Percentiles rank a stretch among this genome's conserved stretches.
Conservation (phyloP, 306 rosid genomes). For the Pueraria montana region DNA sequence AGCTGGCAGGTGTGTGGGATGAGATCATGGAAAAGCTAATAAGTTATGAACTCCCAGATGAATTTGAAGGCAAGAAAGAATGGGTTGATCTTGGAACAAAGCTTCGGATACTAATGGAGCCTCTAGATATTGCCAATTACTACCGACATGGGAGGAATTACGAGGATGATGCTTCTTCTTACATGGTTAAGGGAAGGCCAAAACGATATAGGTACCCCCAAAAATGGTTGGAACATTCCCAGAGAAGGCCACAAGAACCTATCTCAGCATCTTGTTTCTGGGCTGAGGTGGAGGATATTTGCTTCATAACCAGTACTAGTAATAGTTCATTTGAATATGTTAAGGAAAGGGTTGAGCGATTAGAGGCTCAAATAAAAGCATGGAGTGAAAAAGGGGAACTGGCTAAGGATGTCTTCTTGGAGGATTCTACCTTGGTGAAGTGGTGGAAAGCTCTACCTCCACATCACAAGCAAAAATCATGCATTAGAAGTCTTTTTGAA, state of each 20-base stretch:
- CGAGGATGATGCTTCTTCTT: constrained; percentile 49
- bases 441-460: constrained; percentile 65
- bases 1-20: constrained; percentile 53
- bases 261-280: too few species aligned
- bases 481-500: constrained; percentile 8
- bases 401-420: constrained; percentile 53
- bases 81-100: constrained; percentile 65
- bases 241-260: too few species aligned
- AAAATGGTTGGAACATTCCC: too few species aligned
- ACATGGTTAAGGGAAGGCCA: constrained; percentile 64
- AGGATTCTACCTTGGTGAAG: constrained; percentile 56
- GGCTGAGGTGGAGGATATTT: too few species aligned
- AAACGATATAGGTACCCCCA: too few species aligned
- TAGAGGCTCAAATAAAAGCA: constrained; percentile 35
- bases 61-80: too few species aligned
- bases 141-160: constrained; percentile 62
- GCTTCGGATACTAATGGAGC: constrained; percentile 66
- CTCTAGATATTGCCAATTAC: constrained; percentile 74
- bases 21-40: constrained; percentile 68
- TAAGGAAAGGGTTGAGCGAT: constrained; percentile 16
- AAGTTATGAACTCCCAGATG: too few species aligned
- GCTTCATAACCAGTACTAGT: too few species aligned
- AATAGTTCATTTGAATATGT: too few species aligned
- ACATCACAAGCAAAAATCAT: constrained; percentile 39
- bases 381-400: constrained; percentile 43